Evolutionary conservation across 1,284 basidiomycete genomes (phyloP).

Genomic region (Mycena citricolor): DNA sequence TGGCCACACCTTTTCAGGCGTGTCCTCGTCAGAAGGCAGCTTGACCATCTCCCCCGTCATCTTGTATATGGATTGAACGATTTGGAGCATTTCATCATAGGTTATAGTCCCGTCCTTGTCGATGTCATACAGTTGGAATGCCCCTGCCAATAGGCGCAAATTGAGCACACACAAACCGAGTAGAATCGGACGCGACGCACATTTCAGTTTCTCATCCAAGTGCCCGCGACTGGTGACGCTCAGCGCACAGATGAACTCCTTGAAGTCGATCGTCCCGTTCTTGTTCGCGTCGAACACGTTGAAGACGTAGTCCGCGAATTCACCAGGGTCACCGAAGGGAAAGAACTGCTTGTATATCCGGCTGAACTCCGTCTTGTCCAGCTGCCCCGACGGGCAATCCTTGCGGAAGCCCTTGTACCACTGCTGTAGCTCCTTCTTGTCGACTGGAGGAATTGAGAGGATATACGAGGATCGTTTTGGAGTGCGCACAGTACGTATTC

Average conservation of each 20-base stretch:
- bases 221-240: conserved; percentile 92
- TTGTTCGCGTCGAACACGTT: conserved; percentile 97
- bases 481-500: conserved; percentile 91
- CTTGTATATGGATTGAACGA: conserved; percentile 96
- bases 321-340: conserved; percentile 96
- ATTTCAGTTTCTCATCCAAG: conserved; percentile 98
- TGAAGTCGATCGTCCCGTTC: conserved; percentile 96
- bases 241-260: conserved; percentile 98
- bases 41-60: conserved; percentile 99
- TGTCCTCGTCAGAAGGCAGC: conserved; percentile 96
- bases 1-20: conserved; percentile 86
- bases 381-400: conserved; percentile 96
- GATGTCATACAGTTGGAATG: conserved; percentile 99
- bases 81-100: conserved; percentile 98
- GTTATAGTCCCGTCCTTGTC: conserved; percentile 97
- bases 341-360: conserved; percentile 99
- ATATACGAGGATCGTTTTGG: conserved; percentile 22
- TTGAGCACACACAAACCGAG: conserved; percentile 16
- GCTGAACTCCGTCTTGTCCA: conserved; percentile 95
- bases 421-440: conserved; percentile 99
- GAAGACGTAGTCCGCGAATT: conserved; percentile 99
- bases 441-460: conserved; percentile 61
- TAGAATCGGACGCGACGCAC: conserved; percentile 48
- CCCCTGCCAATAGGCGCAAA: conserved; percentile 64
- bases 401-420: conserved; percentile 99